Evolutionary conservation across 1,284 basidiomycete genomes (phyloP).

Genomic region (Heterobasidion parviporum): DNA sequence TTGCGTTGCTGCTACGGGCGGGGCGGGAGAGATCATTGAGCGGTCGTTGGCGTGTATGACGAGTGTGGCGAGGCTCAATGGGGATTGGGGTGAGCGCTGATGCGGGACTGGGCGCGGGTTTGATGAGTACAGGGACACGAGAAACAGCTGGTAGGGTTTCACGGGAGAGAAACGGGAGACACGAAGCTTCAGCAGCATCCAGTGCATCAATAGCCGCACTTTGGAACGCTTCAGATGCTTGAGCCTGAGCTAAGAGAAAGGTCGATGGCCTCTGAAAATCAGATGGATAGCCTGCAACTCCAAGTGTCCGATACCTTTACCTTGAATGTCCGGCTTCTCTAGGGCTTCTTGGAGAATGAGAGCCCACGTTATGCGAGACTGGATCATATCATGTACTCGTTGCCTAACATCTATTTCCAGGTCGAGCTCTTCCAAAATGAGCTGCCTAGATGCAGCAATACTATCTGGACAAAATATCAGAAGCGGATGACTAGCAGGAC

Average conservation of each 20-base stretch:
- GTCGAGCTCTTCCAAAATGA: slow-evolving; percentile 44
- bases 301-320: slow-evolving; percentile 6
- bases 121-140: slow-evolving; percentile 6
- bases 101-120: neutral
- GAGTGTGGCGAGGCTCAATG: neutral
- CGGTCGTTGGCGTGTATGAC: slow-evolving; percentile 16
- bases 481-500: neutral
- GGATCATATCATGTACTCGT: slow-evolving; percentile 44
- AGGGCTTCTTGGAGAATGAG: slow-evolving; percentile 46
- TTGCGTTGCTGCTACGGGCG: slow-evolving; percentile 20
- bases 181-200: slow-evolving; percentile 42
- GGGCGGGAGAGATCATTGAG: slow-evolving; percentile 15
- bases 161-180: slow-evolving; percentile 38
- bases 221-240: slow-evolving; percentile 25
- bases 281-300: too few relatives aligned
- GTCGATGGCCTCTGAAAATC: too few relatives aligned
- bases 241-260: too few relatives aligned
- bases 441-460: slow-evolving; percentile 10
- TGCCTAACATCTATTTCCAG: slow-evolving; percentile 55
- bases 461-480: neutral
- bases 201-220: slow-evolving; percentile 50
- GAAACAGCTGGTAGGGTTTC: slow-evolving; percentile 21
- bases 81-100: slow-evolving; percentile 16
- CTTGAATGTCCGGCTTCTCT: slow-evolving; percentile 19
- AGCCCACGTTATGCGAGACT: slow-evolving; percentile 64